phyloP scores from a whole-genome alignment of 2,329 filamentous ascomycete genomes.

The Aspergillus transmontanensis region DNA sequence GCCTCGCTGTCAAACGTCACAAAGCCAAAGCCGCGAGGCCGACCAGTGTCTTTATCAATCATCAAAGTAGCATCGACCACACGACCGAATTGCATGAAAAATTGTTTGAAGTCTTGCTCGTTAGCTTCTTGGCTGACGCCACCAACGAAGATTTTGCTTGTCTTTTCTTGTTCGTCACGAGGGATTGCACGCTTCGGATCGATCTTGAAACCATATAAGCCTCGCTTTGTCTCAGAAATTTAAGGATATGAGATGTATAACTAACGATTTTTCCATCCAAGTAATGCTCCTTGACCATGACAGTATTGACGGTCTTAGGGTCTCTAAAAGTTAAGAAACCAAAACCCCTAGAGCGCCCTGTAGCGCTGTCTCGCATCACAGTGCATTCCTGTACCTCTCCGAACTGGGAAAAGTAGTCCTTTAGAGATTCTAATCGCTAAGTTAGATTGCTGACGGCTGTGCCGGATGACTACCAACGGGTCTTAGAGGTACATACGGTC shows the following conservation, averaged over 20 bases:
- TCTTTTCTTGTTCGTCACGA: constrained; percentile 96
- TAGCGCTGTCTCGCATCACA: constrained; percentile 97
- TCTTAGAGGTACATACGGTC: constrained; percentile 70
- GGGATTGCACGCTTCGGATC: constrained; percentile 97
- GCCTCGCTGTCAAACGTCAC: constrained; percentile 97
- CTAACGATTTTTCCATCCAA: constrained; percentile 97
- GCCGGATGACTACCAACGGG: constrained; percentile 2
- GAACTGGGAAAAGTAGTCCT: constrained; percentile 96
- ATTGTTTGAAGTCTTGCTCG: constrained; percentile 92
- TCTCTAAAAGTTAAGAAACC: constrained; percentile 98
- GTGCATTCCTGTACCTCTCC: constrained; percentile 97
- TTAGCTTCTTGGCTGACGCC: constrained; percentile 97
- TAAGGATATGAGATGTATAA: constrained; percentile 12
- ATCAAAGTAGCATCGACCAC: constrained; percentile 97
- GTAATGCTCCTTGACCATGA: constrained; percentile 99
- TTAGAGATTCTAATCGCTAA: constrained; percentile 74
- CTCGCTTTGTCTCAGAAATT: neutral
- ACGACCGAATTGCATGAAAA: constrained; percentile 94
- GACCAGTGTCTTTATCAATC: constrained; percentile 99
- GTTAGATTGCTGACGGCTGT: constrained; percentile 28
- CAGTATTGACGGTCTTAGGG: constrained; percentile 95
- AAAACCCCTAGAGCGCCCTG: constrained; percentile 91
- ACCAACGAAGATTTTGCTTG: constrained; percentile 97
- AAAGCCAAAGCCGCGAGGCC: constrained; percentile 93
- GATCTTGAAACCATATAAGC: constrained; percentile 63